Evolutionary conservation across 805 yeast species (phyloP).

Genomic region (Monosporozyma siamensis): DNA sequence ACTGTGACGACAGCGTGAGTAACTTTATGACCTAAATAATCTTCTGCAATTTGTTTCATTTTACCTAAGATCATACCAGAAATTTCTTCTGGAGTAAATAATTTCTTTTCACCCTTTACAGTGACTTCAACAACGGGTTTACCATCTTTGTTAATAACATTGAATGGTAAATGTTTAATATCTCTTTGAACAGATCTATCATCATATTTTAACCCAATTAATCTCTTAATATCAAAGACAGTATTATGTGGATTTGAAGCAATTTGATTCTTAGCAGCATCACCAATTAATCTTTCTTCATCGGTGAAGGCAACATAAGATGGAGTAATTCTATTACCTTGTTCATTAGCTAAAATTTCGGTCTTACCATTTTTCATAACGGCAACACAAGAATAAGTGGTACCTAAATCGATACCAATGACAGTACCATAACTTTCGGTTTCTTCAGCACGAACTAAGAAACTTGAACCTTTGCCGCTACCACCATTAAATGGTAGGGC

Average conservation of each 20-base stretch:
- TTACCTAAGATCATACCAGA: conserved; percentile 86
- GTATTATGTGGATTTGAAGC: conserved; percentile 83
- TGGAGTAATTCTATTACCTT: conserved; percentile 95
- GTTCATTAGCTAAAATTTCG: conserved; percentile 90
- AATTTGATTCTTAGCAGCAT: conserved; percentile 94
- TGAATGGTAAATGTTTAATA: conserved; percentile 73
- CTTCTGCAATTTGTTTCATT: conserved; percentile 91
- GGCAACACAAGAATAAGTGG: conserved; percentile 96
- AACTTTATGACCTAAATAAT: conserved; percentile 73
- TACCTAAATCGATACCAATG: conserved; percentile 94
- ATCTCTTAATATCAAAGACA: conserved; percentile 82
- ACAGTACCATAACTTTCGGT: conserved; percentile 52
- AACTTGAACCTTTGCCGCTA: conserved; percentile 1
- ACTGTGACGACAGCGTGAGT: conserved; percentile 89
- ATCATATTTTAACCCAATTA: conserved; percentile 73
- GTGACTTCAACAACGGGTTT: conserved; percentile 78
- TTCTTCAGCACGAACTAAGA: conserved; percentile 32
- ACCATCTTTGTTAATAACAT: conserved; percentile 57
- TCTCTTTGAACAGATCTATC: conserved; percentile 77
- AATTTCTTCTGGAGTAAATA: conserved; percentile 86
- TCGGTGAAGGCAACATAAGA: conserved; percentile 89
- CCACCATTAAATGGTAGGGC: conserved; percentile 20
- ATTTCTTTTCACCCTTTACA: conserved; percentile 62
- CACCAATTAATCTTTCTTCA: conserved; percentile 88
- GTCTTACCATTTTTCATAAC: conserved; percentile 77